phyloP scores from a whole-genome alignment of 164 flowering plant species.

The Vitis labrusca region DNA sequence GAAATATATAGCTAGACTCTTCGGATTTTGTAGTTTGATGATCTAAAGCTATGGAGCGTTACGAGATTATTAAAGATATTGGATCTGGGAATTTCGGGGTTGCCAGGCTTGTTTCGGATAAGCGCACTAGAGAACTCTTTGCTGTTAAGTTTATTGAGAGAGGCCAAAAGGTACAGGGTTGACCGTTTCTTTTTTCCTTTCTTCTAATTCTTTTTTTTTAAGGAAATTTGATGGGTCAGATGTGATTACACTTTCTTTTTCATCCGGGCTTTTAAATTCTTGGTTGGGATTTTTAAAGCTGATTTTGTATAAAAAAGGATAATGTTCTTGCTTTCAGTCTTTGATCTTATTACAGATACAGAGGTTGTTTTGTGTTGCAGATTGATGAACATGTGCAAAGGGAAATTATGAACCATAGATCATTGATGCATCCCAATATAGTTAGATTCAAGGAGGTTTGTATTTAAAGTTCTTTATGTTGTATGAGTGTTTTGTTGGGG shows the following conservation, averaged over 20 bases:
- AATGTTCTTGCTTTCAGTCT: conserved; percentile 10
- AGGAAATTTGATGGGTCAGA: not conserved
- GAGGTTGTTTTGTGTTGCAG: conserved; percentile 29
- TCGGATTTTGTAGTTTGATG: not conserved
- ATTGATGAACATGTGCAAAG: conserved; percentile 85
- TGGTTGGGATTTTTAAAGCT: not conserved
- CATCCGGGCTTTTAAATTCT: conserved; percentile 4
- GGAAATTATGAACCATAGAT: conserved; percentile 82
- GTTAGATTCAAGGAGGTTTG: conserved; percentile 74
- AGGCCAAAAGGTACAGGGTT: conserved; percentile 53
- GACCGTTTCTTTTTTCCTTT: not conserved
- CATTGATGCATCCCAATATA: conserved; percentile 77
- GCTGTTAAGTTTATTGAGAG: conserved; percentile 80
- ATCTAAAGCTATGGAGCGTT: conserved; percentile 48
- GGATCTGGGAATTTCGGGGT: conserved; percentile 80
- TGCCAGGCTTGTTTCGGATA: conserved; percentile 70
- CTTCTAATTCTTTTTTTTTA: not conserved
- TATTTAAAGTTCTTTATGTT: not conserved
- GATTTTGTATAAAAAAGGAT: not conserved
- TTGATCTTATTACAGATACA: not conserved
- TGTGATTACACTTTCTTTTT: not conserved
- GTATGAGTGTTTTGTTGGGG: not conserved
- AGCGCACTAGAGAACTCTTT: conserved; percentile 43
- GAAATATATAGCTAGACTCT: no score
- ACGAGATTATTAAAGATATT: conserved; percentile 60